phyloP scores from a whole-genome alignment of 257 asterid species.

The Capsicum rhomboideum region DNA sequence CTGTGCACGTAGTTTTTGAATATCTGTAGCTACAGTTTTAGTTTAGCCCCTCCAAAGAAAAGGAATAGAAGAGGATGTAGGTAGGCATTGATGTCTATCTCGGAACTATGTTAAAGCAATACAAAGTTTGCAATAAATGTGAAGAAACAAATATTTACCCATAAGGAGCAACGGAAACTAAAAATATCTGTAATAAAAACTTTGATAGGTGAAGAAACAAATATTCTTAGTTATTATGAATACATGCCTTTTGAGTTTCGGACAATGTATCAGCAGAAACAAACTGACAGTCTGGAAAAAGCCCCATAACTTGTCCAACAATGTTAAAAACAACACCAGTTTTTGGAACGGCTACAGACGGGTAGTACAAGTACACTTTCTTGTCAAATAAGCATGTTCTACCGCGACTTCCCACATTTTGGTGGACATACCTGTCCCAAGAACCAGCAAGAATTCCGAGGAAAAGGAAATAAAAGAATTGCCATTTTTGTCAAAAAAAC shows the following conservation, averaged over 20 bases:
- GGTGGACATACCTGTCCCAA: conserved; percentile 83
- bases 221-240: not conserved
- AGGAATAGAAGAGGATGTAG: not conserved
- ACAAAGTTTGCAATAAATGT: too few relatives aligned
- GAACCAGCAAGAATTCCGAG: conserved; percentile 42
- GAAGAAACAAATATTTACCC: too few relatives aligned
- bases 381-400: conserved; percentile 73
- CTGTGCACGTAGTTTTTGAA: too few relatives aligned
- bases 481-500: not conserved
- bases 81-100: not conserved
- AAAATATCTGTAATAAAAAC: not conserved
- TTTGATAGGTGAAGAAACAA: not conserved
- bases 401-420: conserved; percentile 81
- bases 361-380: conserved; percentile 43
- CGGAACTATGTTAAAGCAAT: not conserved
- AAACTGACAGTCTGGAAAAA: conserved; percentile 46
- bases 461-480: not conserved
- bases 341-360: conserved; percentile 35
- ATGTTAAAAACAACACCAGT: conserved; percentile 58
- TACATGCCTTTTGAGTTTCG: conserved; percentile 64
- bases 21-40: not conserved
- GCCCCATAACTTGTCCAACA: conserved; percentile 72
- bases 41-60: not conserved
- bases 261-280: conserved; percentile 50
- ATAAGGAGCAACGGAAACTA: not conserved